phyloP scores from a whole-genome alignment of 1,284 basidiomycete genomes.

The Chiua sp. region DNA sequence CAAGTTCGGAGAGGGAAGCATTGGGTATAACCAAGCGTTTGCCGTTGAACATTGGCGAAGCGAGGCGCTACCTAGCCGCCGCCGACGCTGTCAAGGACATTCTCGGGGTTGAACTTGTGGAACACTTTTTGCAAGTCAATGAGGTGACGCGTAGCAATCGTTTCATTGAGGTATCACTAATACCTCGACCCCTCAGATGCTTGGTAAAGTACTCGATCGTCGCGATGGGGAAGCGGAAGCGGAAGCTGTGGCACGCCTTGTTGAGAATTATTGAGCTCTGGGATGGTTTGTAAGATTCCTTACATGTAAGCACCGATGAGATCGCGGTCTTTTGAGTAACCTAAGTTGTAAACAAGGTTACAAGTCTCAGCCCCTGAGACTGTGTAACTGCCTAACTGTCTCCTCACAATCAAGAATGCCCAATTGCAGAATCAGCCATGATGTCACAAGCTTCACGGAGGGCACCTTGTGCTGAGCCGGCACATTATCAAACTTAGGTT shows the following conservation, averaged over 20 bases:
- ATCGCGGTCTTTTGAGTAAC: too few relatives aligned
- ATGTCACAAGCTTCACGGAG: too few relatives aligned
- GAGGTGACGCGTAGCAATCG: slow-evolving; percentile 17
- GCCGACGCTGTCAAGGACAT: slow-evolving; percentile 25
- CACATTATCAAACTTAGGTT: too few relatives aligned
- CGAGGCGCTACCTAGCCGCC: slow-evolving; percentile 18
- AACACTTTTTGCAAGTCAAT: slow-evolving; percentile 29
- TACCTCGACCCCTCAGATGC: slow-evolving; percentile 11
- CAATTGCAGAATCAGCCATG: too few relatives aligned
- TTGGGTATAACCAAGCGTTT: slow-evolving; percentile 28
- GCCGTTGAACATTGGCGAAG: slow-evolving; percentile 28
- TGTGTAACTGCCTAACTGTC: too few relatives aligned
- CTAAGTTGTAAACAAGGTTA: too few relatives aligned
- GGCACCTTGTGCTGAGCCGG: too few relatives aligned
- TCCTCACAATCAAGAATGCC: too few relatives aligned
- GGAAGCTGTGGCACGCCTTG: slow-evolving; percentile 13
- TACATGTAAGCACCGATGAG: background rate
- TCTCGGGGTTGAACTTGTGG: slow-evolving; percentile 25
- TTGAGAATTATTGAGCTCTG: slow-evolving; percentile 22
- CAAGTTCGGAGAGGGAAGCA: slow-evolving; percentile 15
- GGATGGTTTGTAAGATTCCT: background rate
- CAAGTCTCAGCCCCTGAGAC: too few relatives aligned
- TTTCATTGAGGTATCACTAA: background rate
- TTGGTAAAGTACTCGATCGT: slow-evolving; percentile 18
- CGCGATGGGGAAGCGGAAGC: slow-evolving; percentile 6